phyloP scores from a whole-genome alignment of 2,329 filamentous ascomycete species.

The Aspergillus arachidicola region DNA sequence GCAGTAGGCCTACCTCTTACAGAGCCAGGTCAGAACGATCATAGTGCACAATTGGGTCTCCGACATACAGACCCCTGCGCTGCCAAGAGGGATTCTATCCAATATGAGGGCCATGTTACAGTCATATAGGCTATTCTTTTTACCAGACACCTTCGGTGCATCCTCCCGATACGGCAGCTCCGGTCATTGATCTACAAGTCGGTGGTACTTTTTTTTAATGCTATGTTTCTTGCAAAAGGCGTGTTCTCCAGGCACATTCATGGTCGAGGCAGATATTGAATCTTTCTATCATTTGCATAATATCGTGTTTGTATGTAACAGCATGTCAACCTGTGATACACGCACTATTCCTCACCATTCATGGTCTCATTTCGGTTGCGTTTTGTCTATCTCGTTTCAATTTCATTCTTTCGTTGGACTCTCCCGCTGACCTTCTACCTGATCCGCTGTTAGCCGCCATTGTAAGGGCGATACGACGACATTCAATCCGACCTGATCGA shows the following conservation, averaged over 20 bases:
- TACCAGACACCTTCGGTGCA: neutral
- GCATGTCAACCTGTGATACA: neutral
- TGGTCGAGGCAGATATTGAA: neutral
- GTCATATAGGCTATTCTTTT: neutral
- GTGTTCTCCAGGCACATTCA: neutral
- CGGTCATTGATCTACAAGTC: neutral
- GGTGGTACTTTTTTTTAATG: accelerated
- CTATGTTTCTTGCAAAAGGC: too few relatives aligned
- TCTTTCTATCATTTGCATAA: neutral
- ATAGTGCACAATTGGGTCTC: neutral
- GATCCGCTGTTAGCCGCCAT: neutral
- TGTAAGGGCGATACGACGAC: neutral
- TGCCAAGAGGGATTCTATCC: neutral
- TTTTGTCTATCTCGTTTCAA: neutral
- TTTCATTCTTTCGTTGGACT: neutral
- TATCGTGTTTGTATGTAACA: neutral
- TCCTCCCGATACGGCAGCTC: neutral
- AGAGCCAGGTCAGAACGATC: neutral
- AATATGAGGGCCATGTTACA: neutral
- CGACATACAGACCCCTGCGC: neutral
- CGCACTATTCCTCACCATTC: neutral
- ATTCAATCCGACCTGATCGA: neutral
- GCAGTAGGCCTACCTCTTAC: neutral
- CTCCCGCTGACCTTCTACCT: neutral
- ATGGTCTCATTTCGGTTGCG: neutral